Conservation (phyloP, 2,329 filamentous ascomycete genomes). For the Talaromyces sp. region DNA sequence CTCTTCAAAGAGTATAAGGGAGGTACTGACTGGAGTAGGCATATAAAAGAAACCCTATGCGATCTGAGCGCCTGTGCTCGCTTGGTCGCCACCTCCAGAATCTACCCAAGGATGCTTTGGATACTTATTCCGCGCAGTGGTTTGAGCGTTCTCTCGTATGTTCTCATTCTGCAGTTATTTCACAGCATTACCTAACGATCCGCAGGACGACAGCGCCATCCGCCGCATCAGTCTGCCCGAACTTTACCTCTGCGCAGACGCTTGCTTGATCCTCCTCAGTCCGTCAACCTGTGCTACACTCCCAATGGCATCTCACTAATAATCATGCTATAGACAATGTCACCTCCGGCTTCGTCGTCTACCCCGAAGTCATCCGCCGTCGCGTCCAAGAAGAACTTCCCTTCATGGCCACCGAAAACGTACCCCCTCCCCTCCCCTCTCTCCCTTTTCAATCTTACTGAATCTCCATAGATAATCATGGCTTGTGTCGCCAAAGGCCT, state of each 20-base stretch:
- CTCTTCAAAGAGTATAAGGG: not conserved
- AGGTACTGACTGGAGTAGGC: not conserved
- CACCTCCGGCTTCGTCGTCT: slow-evolving; percentile 67
- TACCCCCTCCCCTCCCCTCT: not conserved
- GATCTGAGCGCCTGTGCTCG: slow-evolving; percentile 58
- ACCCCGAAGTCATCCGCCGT: slow-evolving; percentile 66
- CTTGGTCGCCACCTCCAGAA: slow-evolving; percentile 54
- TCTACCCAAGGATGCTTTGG: slow-evolving; percentile 54
- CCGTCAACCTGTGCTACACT: slow-evolving; percentile 28
- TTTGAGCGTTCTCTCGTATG: slow-evolving; percentile 61
- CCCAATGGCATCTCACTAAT: not conserved
- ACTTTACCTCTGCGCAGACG: slow-evolving; percentile 61
- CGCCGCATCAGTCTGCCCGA: slow-evolving; percentile 57
- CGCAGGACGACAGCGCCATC: slow-evolving; percentile 34
- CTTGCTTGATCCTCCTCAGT: slow-evolving; percentile 52
- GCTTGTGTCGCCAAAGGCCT: slow-evolving; percentile 66
- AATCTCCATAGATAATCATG: slow-evolving; percentile 61
- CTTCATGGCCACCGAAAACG: slow-evolving; percentile 70
- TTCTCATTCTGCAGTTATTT: not conserved
- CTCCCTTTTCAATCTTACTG: not conserved
- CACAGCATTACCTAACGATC: slow-evolving; percentile 33
- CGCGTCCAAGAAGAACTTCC: slow-evolving; percentile 73
- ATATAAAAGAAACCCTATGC: slow-evolving; percentile 32
- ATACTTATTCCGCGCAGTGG: slow-evolving; percentile 70
- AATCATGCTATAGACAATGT: slow-evolving; percentile 57